phyloP scores from a whole-genome alignment of 805 yeast species.

The Pichia pseudocactophila region DNA sequence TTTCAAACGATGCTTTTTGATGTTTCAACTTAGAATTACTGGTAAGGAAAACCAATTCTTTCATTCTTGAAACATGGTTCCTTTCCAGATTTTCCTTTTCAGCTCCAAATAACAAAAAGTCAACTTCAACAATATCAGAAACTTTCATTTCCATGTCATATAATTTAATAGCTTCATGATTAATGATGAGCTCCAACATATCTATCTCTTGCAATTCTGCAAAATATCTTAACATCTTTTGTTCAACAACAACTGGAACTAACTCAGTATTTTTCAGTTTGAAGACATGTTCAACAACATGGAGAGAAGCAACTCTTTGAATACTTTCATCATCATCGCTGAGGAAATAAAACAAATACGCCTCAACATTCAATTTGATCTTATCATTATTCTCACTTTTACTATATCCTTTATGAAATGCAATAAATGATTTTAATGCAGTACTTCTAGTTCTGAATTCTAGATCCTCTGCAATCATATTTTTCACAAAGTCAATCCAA shows the following conservation, averaged over 20 bases:
- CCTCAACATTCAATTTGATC: slow-evolving; percentile 5
- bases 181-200: slow-evolving; percentile 1
- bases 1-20: not conserved
- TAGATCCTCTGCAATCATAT: slow-evolving; percentile 32
- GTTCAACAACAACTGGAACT: slow-evolving; percentile 29
- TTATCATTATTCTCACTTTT: slow-evolving; percentile 1
- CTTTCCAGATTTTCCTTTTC: slow-evolving; percentile 65
- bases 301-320: slow-evolving; percentile 38
- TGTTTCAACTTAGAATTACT: not conserved
- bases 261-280: slow-evolving; percentile 10
- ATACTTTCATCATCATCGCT: slow-evolving; percentile 63
- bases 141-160: slow-evolving; percentile 6
- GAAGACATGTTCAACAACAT: slow-evolving; percentile 28
- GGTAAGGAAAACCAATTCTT: slow-evolving; percentile 8
- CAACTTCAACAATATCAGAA: slow-evolving; percentile 14
- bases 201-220: not conserved
- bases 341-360: slow-evolving; percentile 28
- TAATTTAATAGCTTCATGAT: slow-evolving; percentile 6
- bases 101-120: slow-evolving; percentile 43
- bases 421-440: slow-evolving; percentile 35
- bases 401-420: slow-evolving; percentile 19
- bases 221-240: slow-evolving; percentile 15
- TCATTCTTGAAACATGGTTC: slow-evolving; percentile 31
- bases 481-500: slow-evolving; percentile 24
- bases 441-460: slow-evolving; percentile 40